Conservation (phyloP, 2,329 filamentous ascomycete species). For the Microcyclospora pomicola region DNA sequence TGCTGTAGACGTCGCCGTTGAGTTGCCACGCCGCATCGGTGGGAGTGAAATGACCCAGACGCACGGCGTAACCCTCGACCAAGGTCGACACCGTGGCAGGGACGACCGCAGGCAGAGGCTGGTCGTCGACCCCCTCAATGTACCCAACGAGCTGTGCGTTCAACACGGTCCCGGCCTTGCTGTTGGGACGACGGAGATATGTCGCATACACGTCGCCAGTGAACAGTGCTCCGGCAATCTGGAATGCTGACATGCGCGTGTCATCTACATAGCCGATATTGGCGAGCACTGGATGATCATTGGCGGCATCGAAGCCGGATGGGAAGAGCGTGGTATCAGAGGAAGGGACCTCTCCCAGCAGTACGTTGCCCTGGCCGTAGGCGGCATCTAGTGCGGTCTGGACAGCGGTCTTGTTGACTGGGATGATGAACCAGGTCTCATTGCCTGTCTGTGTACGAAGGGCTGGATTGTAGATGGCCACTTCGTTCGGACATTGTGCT, state of each 20-base stretch:
- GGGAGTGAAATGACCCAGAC: conserved; percentile 11
- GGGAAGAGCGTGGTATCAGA: conserved; percentile 9
- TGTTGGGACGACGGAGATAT: conserved; percentile 6
- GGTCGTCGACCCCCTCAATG: conserved; percentile 9
- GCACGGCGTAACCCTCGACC: conserved; percentile 8
- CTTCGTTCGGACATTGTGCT: conserved; percentile 12
- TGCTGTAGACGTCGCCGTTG: conserved; percentile 5
- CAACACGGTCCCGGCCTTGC: conserved; percentile 5
- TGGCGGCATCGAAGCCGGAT: conserved; percentile 7
- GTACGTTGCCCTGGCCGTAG: conserved; percentile 4
- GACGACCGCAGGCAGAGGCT: conserved; percentile 11
- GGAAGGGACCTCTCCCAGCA: conserved; percentile 8
- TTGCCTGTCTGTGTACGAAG: conserved; percentile 10
- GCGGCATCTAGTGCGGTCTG: conserved; percentile 8
- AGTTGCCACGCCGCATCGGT: conserved; percentile 7
- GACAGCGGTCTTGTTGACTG: conserved; percentile 9
- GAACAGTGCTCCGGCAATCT: conserved; percentile 11
- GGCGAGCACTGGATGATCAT: conserved; percentile 11
- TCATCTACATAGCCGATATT: conserved; percentile 7
- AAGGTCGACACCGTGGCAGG: conserved; percentile 9
- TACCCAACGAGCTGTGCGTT: conserved; percentile 5
- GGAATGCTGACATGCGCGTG: conserved; percentile 11
- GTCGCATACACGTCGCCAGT: conserved; percentile 5
- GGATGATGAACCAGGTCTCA: conserved; percentile 11
- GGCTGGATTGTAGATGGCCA: conserved; percentile 9